Evolutionary conservation across 2,329 filamentous ascomycete genomes (phyloP).

Genomic region (Nemania sp.): DNA sequence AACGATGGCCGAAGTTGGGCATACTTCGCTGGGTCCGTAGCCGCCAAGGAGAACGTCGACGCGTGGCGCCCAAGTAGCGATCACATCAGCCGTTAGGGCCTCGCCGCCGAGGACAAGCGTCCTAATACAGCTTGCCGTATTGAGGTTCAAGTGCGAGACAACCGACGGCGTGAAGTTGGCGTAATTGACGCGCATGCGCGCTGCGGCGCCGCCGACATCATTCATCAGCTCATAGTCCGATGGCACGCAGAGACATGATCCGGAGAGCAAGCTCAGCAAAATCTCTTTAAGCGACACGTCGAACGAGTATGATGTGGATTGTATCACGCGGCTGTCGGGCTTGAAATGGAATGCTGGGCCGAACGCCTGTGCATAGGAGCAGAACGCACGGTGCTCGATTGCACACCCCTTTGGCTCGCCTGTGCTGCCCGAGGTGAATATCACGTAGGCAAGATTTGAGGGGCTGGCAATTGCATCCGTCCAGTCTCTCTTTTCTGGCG

Average conservation of each 20-base stretch:
- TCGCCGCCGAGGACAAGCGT: neutral
- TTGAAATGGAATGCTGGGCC: neutral
- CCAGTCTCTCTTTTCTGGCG: no score
- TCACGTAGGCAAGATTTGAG: neutral
- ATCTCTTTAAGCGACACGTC: neutral
- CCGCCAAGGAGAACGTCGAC: neutral
- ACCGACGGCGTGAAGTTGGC: neutral
- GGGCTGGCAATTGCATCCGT: neutral
- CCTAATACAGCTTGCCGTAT: no score
- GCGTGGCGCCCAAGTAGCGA: no score
- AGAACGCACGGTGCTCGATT: neutral
- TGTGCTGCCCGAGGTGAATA: neutral
- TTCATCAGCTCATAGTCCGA: neutral
- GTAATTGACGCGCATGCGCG: neutral
- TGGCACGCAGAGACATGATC: neutral
- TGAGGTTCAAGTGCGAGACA: neutral
- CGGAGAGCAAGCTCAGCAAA: neutral
- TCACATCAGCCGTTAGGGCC: no score
- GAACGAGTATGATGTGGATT: neutral
- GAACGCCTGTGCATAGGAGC: neutral
- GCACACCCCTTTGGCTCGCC: neutral
- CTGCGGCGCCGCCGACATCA: neutral
- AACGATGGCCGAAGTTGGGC: no score
- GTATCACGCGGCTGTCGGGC: neutral
- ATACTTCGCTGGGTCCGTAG: neutral